These are phyloP conservation scores for Spiraea crenata DNA, from an alignment of 331 rosid genomes.

Conservation along the genomic window DNA sequence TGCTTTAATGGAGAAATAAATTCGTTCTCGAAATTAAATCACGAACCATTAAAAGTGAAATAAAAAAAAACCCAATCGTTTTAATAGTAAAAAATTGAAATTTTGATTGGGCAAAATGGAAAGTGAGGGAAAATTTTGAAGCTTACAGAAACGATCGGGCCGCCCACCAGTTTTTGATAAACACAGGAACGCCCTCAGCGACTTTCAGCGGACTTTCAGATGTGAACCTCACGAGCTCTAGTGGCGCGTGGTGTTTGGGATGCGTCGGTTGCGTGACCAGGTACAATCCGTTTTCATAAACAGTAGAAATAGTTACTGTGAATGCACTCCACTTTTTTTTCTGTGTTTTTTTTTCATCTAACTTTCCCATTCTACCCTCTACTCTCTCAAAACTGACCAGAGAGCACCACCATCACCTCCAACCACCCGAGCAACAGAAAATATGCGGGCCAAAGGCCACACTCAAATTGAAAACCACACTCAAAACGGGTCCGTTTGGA, in stretches of 20 bases:
- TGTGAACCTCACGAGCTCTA: background rate
- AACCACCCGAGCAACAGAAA: no score
- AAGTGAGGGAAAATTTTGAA: constrained; percentile 38
- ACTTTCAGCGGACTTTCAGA: constrained; percentile 10
- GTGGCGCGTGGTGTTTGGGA: background rate
- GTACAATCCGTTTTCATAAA: no score
- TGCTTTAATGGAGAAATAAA: constrained; percentile 4
- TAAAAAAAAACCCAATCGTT: background rate
- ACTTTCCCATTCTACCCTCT: no score
- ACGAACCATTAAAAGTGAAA: background rate
- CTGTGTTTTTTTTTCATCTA: no score
- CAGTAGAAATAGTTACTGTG: no score
- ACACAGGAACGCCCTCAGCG: constrained; percentile 33
- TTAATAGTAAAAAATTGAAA: background rate
- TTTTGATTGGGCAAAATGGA: constrained; percentile 8
- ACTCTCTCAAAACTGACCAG: no score
- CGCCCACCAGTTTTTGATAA: constrained; percentile 44
- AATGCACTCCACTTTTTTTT: no score
- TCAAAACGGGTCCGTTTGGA: no score
- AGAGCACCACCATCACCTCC: no score
- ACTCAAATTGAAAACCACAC: no score
- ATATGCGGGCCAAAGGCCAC: no score
- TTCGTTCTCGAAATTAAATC: background rate
- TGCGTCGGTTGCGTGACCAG: background rate
- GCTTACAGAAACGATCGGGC: constrained; percentile 39